These are phyloP conservation scores for Podaxis mareebaensis DNA, from an alignment of 768 basidiomycete species.

Conservation along the genomic window DNA sequence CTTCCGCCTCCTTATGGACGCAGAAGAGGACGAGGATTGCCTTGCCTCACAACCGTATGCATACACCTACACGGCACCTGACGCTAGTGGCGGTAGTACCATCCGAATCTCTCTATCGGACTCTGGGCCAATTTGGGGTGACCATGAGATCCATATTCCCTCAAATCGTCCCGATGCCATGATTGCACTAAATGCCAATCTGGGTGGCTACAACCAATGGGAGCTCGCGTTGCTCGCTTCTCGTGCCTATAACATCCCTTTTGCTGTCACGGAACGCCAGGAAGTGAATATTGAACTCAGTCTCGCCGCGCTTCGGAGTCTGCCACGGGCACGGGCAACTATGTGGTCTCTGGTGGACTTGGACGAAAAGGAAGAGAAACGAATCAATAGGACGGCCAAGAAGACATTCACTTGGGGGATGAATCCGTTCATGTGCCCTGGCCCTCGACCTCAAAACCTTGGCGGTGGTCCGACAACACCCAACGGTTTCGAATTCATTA, in stretches of 20 bases:
- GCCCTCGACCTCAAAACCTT: constrained; percentile 12
- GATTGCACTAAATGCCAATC: constrained; percentile 41
- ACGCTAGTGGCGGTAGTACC: constrained; percentile 36
- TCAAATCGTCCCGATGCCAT: constrained; percentile 40
- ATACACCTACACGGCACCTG: constrained; percentile 36
- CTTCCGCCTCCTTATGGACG: constrained; percentile 30
- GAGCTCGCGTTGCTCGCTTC: constrained; percentile 30
- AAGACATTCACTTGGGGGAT: constrained; percentile 9
- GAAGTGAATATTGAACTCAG: constrained; percentile 17
- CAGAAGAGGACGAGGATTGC: constrained; percentile 25
- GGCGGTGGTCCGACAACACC: constrained; percentile 14
- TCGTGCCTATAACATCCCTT: constrained; percentile 27
- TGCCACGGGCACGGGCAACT: constrained; percentile 3
- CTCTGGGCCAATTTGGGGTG: constrained; percentile 19
- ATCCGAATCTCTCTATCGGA: constrained; percentile 35
- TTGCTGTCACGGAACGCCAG: constrained; percentile 25
- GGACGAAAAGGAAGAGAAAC: constrained; percentile 4
- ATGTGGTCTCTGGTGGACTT: constrained; percentile 9
- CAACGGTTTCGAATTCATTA: constrained; percentile 14
- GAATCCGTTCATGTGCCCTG: constrained; percentile 17
- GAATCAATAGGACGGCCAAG: constrained; percentile 11
- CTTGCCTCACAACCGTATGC: constrained; percentile 30
- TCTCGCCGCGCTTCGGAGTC: background rate
- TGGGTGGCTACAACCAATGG: constrained; percentile 39
- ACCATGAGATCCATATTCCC: constrained; percentile 6